Conservation (phyloP, 2,329 filamentous ascomycete species). For the Cordyceps tenuipes region DNA sequence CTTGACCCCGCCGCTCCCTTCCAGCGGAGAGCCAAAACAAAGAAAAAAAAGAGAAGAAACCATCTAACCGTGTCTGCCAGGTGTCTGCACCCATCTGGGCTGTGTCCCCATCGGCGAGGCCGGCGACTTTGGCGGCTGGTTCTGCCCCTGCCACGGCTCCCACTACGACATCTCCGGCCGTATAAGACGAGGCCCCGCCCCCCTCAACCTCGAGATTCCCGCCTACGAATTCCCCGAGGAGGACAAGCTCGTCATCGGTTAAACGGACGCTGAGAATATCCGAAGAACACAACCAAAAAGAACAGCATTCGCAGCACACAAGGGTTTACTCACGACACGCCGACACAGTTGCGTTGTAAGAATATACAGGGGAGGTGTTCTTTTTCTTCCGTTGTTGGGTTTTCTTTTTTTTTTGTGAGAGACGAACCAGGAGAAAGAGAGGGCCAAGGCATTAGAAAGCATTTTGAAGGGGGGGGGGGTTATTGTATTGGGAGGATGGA, state of each 20-base stretch:
- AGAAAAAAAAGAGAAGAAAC: too few relatives aligned
- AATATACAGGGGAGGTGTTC: slow-evolving; percentile 7
- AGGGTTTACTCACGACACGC: slow-evolving; percentile 1
- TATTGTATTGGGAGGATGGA: neutral
- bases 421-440: neutral
- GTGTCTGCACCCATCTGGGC: slow-evolving; percentile 98
- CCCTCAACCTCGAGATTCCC: slow-evolving; percentile 94
- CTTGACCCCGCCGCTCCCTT: neutral
- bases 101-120: slow-evolving; percentile 99
- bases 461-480: too few relatives aligned
- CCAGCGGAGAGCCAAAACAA: neutral
- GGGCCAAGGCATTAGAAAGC: slow-evolving; percentile 6
- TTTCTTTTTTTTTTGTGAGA: neutral
- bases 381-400: slow-evolving; percentile 4
- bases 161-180: slow-evolving; percentile 99
- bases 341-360: slow-evolving; percentile 6
- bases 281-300: neutral
- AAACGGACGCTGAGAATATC: slow-evolving; percentile 31
- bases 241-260: slow-evolving; percentile 85
- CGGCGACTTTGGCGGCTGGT: slow-evolving; percentile 97
- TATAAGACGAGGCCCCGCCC: slow-evolving; percentile 93
- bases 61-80: slow-evolving; percentile 36
- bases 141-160: slow-evolving; percentile 99
- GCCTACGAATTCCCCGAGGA: slow-evolving; percentile 90
- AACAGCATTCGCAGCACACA: neutral